phyloP scores from a whole-genome alignment of 805 yeast species.

The Naumovozyma baii region DNA sequence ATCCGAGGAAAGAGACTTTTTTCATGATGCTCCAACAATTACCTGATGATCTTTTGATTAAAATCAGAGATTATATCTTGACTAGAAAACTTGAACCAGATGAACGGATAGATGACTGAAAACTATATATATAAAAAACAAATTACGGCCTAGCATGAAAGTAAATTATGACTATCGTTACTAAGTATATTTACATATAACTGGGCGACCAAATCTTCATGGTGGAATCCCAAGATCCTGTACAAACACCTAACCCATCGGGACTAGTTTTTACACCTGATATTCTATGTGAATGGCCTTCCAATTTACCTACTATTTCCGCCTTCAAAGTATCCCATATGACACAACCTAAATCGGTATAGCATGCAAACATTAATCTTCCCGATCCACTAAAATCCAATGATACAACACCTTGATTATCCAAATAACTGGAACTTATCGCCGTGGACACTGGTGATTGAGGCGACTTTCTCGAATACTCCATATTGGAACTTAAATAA shows the following conservation, averaged over 20 bases:
- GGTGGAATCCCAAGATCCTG: slow-evolving; percentile 75
- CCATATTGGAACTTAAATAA: slow-evolving; percentile 18
- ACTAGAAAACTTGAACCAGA: background rate
- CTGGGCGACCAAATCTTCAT: slow-evolving; percentile 55
- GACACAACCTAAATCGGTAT: slow-evolving; percentile 64
- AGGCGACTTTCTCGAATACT: slow-evolving; percentile 18
- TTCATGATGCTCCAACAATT: slow-evolving; percentile 19
- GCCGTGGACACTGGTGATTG: slow-evolving; percentile 9
- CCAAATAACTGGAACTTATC: slow-evolving; percentile 30
- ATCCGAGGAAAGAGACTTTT: slow-evolving; percentile 16
- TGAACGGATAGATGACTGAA: background rate
- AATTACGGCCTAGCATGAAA: too few species aligned
- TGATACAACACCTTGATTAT: slow-evolving; percentile 61
- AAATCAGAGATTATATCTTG: background rate
- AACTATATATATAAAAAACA: too few species aligned
- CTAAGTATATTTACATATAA: slow-evolving; percentile 9
- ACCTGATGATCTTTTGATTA: slow-evolving; percentile 15
- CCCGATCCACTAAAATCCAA: slow-evolving; percentile 69
- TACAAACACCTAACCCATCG: slow-evolving; percentile 67
- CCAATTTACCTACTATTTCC: slow-evolving; percentile 53
- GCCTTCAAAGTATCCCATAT: slow-evolving; percentile 70
- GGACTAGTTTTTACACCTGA: slow-evolving; percentile 57
- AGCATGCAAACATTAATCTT: slow-evolving; percentile 61
- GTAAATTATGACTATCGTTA: background rate
- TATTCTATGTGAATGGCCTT: slow-evolving; percentile 54